A percentile compares a stretch with the other conserved stretches of the same genome.
Evolutionary conservation across 2,329 filamentous ascomycete species (phyloP).

Genomic region (Fusarium foetens): DNA sequence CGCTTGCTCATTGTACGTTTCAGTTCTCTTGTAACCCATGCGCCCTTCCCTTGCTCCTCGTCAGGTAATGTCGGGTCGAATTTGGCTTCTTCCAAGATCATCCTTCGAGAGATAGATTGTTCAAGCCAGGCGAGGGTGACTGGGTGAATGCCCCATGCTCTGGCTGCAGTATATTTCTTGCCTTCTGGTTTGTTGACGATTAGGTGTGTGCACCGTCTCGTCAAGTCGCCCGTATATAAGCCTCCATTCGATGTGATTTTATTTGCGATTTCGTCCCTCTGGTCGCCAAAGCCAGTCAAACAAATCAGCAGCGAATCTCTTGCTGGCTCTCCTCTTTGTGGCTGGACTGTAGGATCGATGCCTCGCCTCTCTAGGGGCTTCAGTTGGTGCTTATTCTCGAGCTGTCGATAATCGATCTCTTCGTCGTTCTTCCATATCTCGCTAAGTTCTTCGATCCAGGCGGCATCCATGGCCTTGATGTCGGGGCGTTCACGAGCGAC

Average conservation of each 20-base stretch:
- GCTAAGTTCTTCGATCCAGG: constrained; percentile 85
- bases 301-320: constrained; percentile 61
- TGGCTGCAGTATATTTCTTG: constrained; percentile 91
- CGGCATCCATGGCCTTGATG: constrained; percentile 81
- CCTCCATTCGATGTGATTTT: constrained; percentile 77
- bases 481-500: constrained; percentile 90
- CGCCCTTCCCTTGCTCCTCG: constrained; percentile 79
- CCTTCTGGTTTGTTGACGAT: constrained; percentile 83
- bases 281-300: constrained; percentile 67
- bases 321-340: constrained; percentile 36
- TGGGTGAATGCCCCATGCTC: constrained; percentile 80
- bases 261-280: constrained; percentile 76
- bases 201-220: constrained; percentile 85
- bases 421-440: constrained; percentile 85
- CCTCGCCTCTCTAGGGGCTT: constrained; percentile 69
- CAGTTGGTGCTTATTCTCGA: constrained; percentile 75
- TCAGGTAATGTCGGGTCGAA: constrained; percentile 80
- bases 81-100: constrained; percentile 87
- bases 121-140: constrained; percentile 87
- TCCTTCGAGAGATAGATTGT: constrained; percentile 83
- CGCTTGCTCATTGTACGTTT: constrained; percentile 67
- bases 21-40: constrained; percentile 70
- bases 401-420: constrained; percentile 73
- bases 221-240: constrained; percentile 88
- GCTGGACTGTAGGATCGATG: constrained; percentile 48